phyloP scores from a whole-genome alignment of 139 green algal species.

The Volvox africanus region DNA sequence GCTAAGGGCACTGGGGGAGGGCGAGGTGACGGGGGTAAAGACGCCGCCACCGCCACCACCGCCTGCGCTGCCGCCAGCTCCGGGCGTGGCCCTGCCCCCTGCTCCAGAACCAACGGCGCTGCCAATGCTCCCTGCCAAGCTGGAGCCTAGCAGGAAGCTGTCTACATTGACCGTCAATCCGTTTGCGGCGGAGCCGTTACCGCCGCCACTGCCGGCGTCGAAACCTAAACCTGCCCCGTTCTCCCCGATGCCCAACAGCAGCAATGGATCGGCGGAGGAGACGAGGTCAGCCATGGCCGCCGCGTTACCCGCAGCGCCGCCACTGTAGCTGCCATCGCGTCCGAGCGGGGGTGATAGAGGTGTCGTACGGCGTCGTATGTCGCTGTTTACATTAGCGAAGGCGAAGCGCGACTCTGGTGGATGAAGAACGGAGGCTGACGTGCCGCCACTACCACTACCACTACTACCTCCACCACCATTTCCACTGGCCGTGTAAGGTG shows the following conservation, averaged over 20 bases:
- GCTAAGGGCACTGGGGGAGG: background rate
- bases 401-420: slow-evolving; percentile 36
- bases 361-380: background rate
- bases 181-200: background rate
- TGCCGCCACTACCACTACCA: background rate
- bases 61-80: background rate
- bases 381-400: background rate
- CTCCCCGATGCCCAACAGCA: slow-evolving; percentile 13
- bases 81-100: background rate
- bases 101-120: background rate
- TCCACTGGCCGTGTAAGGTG: background rate
- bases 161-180: background rate
- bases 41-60: background rate
- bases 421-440: background rate
- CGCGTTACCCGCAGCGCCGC: background rate
- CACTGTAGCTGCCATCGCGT: background rate
- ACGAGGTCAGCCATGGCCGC: background rate
- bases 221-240: background rate
- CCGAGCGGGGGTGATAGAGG: background rate
- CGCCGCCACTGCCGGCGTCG: background rate
- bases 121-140: background rate
- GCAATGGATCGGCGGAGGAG: background rate
- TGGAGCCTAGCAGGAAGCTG: background rate
- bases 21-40: background rate
- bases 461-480: no score